Base-by-base conservation (phyloP, 2,329 filamentous ascomycete genomes). In the Sphaerulina populicola region DNA sequence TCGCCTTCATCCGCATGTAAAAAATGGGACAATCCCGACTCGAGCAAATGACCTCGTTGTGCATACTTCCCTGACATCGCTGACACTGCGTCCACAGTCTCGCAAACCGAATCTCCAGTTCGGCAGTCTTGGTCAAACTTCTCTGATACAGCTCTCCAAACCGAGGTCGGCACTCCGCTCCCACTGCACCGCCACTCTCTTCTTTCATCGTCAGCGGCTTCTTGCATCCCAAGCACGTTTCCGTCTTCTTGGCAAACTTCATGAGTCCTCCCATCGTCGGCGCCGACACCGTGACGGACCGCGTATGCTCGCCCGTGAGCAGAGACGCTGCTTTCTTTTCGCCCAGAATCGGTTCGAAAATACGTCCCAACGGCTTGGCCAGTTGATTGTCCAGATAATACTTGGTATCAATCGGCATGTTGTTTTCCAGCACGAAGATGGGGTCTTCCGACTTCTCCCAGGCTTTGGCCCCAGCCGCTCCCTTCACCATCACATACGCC, bases 1-100 rank as follows among this genome's bases (percentile, higher is more conserved):
- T 94, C 30, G 91, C 91, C 77, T 98, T 98, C 93, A 98, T 98
- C 4, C 93, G 83, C 93, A 98, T 98, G 70, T 98, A 98, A 71
- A 98, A 98, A 64, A 98, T 98, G 1, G 93, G 93, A 67, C 93
- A 98, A 74, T 98, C 93, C 68, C 89, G 86, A 68, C 85, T 91
- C 57, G 85, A 90, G 74, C 93, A 98, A 61, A 98, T 97, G 49
- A 98, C 94, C 70, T 98, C 93, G 68, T 88, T 93, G 72, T 98
- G 93, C 79, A 98, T 86, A 73, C 89, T 96, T 49, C 90, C 93
- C 73, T 98, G 93, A 69, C 93, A 98, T 38, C 93, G 78, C 73
- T 98, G 93, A 68, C 93, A 98, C 70, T 98, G 93, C 44, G 93
- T 98, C 93, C 93, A 98, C 46, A 98, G 76, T 45, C 93, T 77